Evolutionary conservation across 2,329 filamentous ascomycete genomes (phyloP).

Genomic region (Colletotrichum orbiculare): DNA sequence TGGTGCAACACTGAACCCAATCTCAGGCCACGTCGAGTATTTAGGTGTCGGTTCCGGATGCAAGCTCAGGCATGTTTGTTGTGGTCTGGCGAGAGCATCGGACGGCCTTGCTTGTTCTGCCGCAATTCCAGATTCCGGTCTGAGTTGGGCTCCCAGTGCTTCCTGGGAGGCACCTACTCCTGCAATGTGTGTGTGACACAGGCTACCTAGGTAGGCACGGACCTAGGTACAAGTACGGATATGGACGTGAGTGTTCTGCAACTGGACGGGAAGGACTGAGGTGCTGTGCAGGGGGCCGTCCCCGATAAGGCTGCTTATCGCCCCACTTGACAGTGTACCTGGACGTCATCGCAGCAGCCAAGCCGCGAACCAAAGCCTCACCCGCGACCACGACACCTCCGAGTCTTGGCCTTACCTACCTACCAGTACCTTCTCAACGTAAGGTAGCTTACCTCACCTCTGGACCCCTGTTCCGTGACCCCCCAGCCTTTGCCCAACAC

Average conservation of each 20-base stretch:
- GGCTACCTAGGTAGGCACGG: neutral
- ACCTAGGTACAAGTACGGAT: no score
- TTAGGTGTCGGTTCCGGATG: constrained; percentile 21
- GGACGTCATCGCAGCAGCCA: constrained; percentile 27
- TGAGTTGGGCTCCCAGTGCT: no score
- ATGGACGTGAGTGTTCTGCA: no score
- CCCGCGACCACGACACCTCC: constrained; percentile 3
- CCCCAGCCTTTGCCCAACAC: constrained; percentile 1
- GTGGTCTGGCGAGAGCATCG: constrained; percentile 20
- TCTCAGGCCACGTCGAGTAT: constrained; percentile 7
- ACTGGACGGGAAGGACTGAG: no score
- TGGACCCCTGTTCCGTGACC: no score
- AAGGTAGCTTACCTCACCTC: no score
- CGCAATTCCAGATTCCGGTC: constrained; percentile 21
- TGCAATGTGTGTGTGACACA: no score
- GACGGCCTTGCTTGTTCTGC: constrained; percentile 23
- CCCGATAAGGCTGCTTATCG: neutral
- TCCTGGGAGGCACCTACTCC: no score
- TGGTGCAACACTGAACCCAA: constrained; percentile 6
- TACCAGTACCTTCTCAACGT: no score
- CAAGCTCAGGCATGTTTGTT: constrained; percentile 25
- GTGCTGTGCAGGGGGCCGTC: no score
- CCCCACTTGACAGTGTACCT: neutral
- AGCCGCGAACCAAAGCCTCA: constrained; percentile 29
- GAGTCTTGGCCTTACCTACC: constrained; percentile 12